phyloP scores from a whole-genome alignment of 306 rosid genomes.

The Trichosanthes truncata region DNA sequence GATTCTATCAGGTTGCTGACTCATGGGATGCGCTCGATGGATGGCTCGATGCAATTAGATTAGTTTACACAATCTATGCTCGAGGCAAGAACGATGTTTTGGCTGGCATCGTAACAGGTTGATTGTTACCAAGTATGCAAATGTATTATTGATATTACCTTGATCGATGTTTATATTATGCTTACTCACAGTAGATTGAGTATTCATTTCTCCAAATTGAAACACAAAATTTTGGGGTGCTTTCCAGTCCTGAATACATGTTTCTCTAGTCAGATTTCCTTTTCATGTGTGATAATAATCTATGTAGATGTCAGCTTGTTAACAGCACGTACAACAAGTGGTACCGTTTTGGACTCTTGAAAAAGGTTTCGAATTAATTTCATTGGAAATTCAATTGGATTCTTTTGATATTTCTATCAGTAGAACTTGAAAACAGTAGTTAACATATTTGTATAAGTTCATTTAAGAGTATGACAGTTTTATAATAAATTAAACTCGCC shows the following conservation, averaged over 20 bases:
- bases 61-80: conserved; percentile 86
- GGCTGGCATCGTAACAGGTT: conserved; percentile 76
- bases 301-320: not conserved
- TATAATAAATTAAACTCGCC: too few relatives aligned
- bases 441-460: not conserved
- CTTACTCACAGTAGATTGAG: not conserved
- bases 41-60: conserved; percentile 93
- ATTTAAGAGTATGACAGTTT: not conserved
- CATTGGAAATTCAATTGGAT: not conserved
- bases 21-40: conserved; percentile 96
- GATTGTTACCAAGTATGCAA: conserved; percentile 17
- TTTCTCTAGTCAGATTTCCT: not conserved
- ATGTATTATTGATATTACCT: not conserved
- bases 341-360: not conserved
- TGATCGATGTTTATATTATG: not conserved
- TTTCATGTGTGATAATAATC: not conserved
- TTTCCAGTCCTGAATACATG: not conserved
- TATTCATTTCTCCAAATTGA: not conserved
- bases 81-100: conserved; percentile 85
- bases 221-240: not conserved
- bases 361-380: not conserved
- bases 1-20: conserved; percentile 66
- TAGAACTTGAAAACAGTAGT: not conserved
- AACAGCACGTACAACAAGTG: not conserved
- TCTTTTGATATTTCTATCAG: not conserved